phyloP scores from a whole-genome alignment of 805 yeast genomes.

The Teunomyces stri region DNA sequence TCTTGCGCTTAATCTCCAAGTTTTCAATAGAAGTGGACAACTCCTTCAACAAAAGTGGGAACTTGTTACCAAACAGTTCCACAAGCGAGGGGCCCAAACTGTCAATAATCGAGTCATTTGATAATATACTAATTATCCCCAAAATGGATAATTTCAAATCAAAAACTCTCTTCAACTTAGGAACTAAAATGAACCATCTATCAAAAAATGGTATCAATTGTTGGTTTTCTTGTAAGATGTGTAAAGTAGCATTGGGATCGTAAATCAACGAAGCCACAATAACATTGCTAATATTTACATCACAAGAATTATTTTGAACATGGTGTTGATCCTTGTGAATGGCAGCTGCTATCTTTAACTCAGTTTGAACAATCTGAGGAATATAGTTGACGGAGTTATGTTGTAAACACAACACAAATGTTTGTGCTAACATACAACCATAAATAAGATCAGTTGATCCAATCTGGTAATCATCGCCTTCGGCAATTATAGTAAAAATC shows the following conservation, averaged over 20 bases:
- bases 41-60: conserved; percentile 52
- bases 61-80: conserved; percentile 45
- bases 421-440: conserved; percentile 64
- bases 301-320: conserved; percentile 34
- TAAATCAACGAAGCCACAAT: conserved; percentile 63
- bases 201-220: conserved; percentile 52
- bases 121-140: conserved; percentile 55
- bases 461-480: conserved; percentile 43
- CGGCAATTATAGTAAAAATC: conserved; percentile 46
- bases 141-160: conserved; percentile 76
- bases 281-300: conserved; percentile 55
- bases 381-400: conserved; percentile 45
- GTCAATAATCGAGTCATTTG: conserved; percentile 17
- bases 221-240: conserved; percentile 44
- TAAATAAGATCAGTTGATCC: conserved; percentile 55
- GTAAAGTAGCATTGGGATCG: conserved; percentile 54
- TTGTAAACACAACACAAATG: conserved; percentile 58
- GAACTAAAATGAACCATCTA: conserved; percentile 62
- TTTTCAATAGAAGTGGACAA: conserved; percentile 71
- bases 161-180: conserved; percentile 63
- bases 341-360: conserved; percentile 37
- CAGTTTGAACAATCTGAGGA: conserved; percentile 43
- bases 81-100: conserved; percentile 16
- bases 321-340: conserved; percentile 28
- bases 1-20: conserved; percentile 61